Evolutionary conservation across 1,284 basidiomycete genomes (phyloP).

Genomic region (Cutaneotrichosporon mucoides): DNA sequence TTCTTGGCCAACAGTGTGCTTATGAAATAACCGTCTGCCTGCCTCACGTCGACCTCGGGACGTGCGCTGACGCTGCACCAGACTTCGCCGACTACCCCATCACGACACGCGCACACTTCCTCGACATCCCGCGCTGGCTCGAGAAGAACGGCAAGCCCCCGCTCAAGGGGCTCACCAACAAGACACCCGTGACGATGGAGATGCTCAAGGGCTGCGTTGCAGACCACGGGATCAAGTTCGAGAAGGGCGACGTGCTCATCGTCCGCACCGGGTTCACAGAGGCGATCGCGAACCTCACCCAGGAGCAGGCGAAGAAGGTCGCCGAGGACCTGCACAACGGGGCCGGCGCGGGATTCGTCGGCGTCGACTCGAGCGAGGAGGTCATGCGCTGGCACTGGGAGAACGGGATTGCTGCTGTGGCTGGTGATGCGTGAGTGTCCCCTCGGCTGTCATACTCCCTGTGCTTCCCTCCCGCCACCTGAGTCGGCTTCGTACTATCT

Average conservation of each 20-base stretch:
- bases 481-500: too few relatives aligned
- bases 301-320: background rate
- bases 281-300: slow-evolving; percentile 23
- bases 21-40: too few relatives aligned
- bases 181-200: slow-evolving; percentile 29
- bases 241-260: slow-evolving; percentile 43
- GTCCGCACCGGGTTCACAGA: slow-evolving; percentile 47
- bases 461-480: too few relatives aligned
- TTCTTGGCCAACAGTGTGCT: too few relatives aligned
- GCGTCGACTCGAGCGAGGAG: slow-evolving; percentile 37
- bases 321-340: slow-evolving; percentile 1
- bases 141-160: slow-evolving; percentile 34
- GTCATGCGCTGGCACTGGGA: slow-evolving; percentile 50
- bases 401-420: slow-evolving; percentile 50
- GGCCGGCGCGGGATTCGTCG: slow-evolving; percentile 11
- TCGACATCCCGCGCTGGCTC: slow-evolving; percentile 29
- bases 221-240: slow-evolving; percentile 34
- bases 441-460: too few relatives aligned
- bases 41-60: too few relatives aligned
- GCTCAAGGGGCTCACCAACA: slow-evolving; percentile 32
- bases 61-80: background rate
- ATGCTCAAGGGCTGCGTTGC: slow-evolving; percentile 22
- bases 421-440: slow-evolving; percentile 34
- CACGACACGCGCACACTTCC: slow-evolving; percentile 16
- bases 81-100: slow-evolving; percentile 18